These are phyloP conservation scores for Nemophila menziesii DNA, from an alignment of 257 asterid species.

Conservation along the genomic window DNA sequence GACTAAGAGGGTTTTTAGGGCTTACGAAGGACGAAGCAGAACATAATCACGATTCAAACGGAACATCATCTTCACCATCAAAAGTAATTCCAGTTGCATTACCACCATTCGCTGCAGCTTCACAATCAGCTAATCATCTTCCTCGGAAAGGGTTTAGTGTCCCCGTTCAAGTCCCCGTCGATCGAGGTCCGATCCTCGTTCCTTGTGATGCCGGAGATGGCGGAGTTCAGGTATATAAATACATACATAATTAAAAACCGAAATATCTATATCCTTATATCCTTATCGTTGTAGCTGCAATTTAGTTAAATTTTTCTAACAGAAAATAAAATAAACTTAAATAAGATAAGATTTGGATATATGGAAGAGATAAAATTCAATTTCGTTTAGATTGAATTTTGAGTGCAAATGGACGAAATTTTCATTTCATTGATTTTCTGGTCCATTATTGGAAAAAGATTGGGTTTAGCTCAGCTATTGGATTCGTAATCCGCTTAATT, in stretches of 20 bases:
- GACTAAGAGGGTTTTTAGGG: conserved; percentile 49
- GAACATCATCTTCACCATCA: conserved; percentile 17
- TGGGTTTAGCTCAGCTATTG: too few species aligned
- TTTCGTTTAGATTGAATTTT: too few species aligned
- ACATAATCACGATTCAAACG: conserved; percentile 18
- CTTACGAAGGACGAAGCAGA: conserved; percentile 37
- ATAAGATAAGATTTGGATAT: too few species aligned
- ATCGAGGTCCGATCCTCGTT: conserved; percentile 45
- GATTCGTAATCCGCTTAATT: too few species aligned
- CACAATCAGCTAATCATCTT: conserved; percentile 36
- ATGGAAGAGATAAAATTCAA: too few species aligned
- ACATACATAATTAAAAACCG: background rate
- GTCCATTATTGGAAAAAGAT: too few species aligned
- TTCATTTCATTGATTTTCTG: too few species aligned
- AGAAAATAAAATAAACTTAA: too few species aligned
- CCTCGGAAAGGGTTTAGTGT: conserved; percentile 66
- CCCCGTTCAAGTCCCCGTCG: conserved; percentile 63
- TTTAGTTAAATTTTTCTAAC: too few species aligned
- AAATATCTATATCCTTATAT: too few species aligned
- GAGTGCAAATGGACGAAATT: too few species aligned
- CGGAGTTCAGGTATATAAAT: conserved; percentile 62
- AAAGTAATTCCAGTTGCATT: conserved; percentile 10
- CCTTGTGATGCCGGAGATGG: conserved; percentile 60
- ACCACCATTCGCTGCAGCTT: conserved; percentile 12
- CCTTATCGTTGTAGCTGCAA: too few species aligned